Base-by-base conservation (phyloP, 441 rosid genomes). In the Pelargonium fulgidum region DNA sequence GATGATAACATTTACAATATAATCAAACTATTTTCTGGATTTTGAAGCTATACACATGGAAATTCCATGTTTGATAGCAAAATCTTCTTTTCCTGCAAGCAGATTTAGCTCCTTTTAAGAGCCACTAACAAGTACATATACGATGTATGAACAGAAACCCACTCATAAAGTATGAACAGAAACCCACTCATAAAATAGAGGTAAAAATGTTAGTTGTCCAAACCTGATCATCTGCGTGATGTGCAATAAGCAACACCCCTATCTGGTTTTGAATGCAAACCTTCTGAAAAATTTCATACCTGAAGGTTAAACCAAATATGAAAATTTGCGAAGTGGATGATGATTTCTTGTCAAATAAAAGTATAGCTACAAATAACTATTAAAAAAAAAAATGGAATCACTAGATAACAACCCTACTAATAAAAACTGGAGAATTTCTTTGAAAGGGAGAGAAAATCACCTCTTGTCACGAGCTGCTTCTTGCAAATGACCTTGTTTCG, bases 151-250 rank as follows among this genome's bases (percentile, higher is more conserved):
- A 48, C 56, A 48, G 1, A 48, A 12, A 48, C n/a, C 56, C 1
- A 48, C 56, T 48, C 56, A 12, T 13, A 48, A n/a, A 48, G n/a
- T 48, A 48, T 58, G 56, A 17, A 48, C 56, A 48, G 1, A 48
- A 12, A 48, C n/a, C 56, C 1, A 48, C 56, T 48, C 56, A 12
- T 13, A 48, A n/a, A 48, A 48, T 48, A 48, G 20, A 58, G 22
- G 29, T 7, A 12, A 58, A 7, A 58, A 58, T 58, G 22, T 58
- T 19, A 58, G 62, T 8, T 19, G 62, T 29, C 42, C 75, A 66
- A 76, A 93, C 99, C 99, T 91, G 99, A 73, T 91, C 99, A 80
- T 90, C 97, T 22, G 91, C 90, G 68, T 90, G 99, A 79, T 94
- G 99, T 0, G 97, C 99, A 80, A 92, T 80, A 75, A 94, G 92